Conservation (phyloP, 2,329 filamentous ascomycete genomes). For the Alternaria sp. region DNA sequence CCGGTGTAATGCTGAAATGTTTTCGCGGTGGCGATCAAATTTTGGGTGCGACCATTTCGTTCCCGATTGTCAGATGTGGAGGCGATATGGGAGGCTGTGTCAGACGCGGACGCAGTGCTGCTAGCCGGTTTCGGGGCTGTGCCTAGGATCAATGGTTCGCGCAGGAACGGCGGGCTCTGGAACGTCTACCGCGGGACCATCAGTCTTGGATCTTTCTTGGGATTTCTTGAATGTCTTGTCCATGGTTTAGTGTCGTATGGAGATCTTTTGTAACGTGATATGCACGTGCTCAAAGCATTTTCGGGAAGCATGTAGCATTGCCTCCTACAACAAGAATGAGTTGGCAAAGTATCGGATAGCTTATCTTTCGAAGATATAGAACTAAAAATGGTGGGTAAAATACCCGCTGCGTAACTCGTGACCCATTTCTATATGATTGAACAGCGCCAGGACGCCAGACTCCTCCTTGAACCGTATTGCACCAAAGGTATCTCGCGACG, state of each 20-base stretch:
- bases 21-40: background rate
- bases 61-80: background rate
- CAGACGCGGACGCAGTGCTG: background rate
- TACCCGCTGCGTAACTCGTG: background rate
- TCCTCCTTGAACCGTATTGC: background rate
- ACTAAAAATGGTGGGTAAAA: background rate
- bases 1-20: background rate
- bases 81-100: slow-evolving; percentile 20
- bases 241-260: background rate
- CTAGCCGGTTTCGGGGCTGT: slow-evolving; percentile 6
- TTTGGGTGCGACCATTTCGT: background rate
- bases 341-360: background rate
- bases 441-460: background rate
- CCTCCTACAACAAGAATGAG: background rate
- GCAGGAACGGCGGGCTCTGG: background rate
- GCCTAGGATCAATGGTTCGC: background rate
- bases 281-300: too few relatives aligned
- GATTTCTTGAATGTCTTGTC: background rate
- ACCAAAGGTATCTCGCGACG: background rate
- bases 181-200: background rate
- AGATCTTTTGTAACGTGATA: background rate
- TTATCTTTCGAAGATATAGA: background rate
- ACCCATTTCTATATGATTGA: background rate
- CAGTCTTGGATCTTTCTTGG: background rate
- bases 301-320: background rate